Base-by-base conservation (phyloP, 1,284 basidiomycete genomes). In the Ganoderma boninense region DNA sequence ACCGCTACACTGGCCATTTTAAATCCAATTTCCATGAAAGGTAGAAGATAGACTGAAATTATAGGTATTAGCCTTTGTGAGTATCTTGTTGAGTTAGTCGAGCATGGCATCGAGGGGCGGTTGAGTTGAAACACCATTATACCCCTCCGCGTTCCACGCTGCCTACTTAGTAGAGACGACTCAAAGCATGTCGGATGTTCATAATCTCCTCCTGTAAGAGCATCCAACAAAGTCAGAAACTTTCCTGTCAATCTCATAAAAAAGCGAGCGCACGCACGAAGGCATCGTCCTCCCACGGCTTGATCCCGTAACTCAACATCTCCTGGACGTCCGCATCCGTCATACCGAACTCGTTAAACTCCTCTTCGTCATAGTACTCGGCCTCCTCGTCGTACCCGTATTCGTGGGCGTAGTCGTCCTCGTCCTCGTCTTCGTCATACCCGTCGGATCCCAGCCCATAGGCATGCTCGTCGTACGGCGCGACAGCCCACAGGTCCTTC, bases 251-350 rank as follows among this genome's bases (percentile, higher is more conserved):
- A n/a, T n/a, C n/a, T n/a, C n/a, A n/a, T n/a, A n/a, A n/a, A n/a
- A n/a, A n/a, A n/a, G n/a, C n/a, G n/a, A 11, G 49, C 18, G 7
- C 18, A 79, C 82, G 35, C 72, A 84, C 84, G 73, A 76, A 73
- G 59, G 85, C 84, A 72, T 84, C 82, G 14, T 84, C 81, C 26
- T 86, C 84, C 83, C 84, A 85, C 3, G 84, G 84, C 69, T 84
- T 86, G 2, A 86, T 80, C 0, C 84, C 84, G 4, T 85, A 79
- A 60, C 65, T 77, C 18, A 80, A 7, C 16, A 85, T 77, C 66
- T 86, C 85, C 0, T 80, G 69, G n/a, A 80, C 69, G 13, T 85
- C 78, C 20, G 76, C 79, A 2, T 80, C 69, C 1, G 80, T 82
- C 69, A 85, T 84, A 2, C 83, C 84, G 20, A 46, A 75, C 40